phyloP scores from a whole-genome alignment of 257 asterid genomes.

The Gentiana straminea region DNA sequence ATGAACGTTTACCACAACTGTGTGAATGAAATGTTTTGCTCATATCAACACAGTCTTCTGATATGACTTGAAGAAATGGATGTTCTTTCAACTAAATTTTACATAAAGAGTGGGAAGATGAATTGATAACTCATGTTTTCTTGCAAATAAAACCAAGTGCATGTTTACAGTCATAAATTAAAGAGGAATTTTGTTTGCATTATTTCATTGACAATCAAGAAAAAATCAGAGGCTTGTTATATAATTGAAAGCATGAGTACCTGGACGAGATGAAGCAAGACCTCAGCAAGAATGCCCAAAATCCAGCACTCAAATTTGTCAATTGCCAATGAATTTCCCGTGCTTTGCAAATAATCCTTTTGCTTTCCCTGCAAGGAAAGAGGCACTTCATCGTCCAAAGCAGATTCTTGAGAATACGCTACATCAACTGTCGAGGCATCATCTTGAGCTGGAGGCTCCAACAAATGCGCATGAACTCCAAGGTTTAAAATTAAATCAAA shows the following conservation, averaged over 20 bases:
- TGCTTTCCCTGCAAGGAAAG: constrained; percentile 36
- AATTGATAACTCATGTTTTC: no score
- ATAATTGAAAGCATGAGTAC: constrained; percentile 20
- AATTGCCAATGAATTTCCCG: constrained; percentile 49
- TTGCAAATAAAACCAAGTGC: no score
- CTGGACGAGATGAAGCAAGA: constrained; percentile 98
- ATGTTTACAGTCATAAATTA: no score
- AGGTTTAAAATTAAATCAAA: constrained; percentile 93
- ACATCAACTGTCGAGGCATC: constrained; percentile 63
- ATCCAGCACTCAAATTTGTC: constrained; percentile 95
- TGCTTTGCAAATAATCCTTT: constrained; percentile 40
- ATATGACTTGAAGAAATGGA: no score
- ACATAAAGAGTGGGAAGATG: no score
- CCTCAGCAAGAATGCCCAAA: constrained; percentile 89
- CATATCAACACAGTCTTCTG: no score
- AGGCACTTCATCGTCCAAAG: constrained; percentile 55
- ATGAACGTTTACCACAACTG: no score
- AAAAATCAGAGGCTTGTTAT: no score
- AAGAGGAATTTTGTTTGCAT: not conserved
- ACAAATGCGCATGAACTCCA: constrained; percentile 93
- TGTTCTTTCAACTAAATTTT: no score
- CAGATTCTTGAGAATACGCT: constrained; percentile 69
- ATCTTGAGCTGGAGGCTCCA: constrained; percentile 91
- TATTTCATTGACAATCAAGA: not conserved
- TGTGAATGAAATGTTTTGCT: no score